Percentiles rank a stretch among this genome's conserved stretches.
These are phyloP conservation scores for Coemansia sp. DNA, from an alignment of 192 early-diverging fungal species.

Conservation along the genomic window DNA sequence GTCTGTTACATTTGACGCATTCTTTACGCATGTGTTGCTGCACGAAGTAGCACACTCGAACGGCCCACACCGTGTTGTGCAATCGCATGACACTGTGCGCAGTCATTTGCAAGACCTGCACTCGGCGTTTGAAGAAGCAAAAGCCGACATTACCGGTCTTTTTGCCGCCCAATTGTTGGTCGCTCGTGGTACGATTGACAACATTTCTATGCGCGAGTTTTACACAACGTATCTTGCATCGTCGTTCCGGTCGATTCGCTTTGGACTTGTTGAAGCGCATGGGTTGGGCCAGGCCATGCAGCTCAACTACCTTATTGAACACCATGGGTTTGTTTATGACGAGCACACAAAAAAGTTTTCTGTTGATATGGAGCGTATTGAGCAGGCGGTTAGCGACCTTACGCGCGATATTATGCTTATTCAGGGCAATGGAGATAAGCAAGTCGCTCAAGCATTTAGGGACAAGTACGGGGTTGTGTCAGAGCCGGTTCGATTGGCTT, in stretches of 20 bases:
- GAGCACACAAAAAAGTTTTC: slow-evolving; percentile 45
- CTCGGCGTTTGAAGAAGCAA: slow-evolving; percentile 74
- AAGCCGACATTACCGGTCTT: slow-evolving; percentile 70
- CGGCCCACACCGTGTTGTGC: slow-evolving; percentile 61
- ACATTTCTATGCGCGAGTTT: slow-evolving; percentile 60
- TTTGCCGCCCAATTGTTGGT: slow-evolving; percentile 63
- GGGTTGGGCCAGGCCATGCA: slow-evolving; percentile 71
- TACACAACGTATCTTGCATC: slow-evolving; percentile 73
- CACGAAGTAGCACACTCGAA: slow-evolving; percentile 73
- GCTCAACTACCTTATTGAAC: slow-evolving; percentile 63
- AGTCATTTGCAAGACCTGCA: slow-evolving; percentile 64
- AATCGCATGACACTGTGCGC: slow-evolving; percentile 59
- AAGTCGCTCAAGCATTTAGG: slow-evolving; percentile 58
- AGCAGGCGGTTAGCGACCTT: slow-evolving; percentile 56
- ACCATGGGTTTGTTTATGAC: slow-evolving; percentile 61
- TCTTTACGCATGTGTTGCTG: slow-evolving; percentile 67
- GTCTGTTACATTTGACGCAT: slow-evolving; percentile 64
- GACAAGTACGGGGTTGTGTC: slow-evolving; percentile 55
- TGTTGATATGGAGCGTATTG: slow-evolving; percentile 61
- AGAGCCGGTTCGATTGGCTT: slow-evolving; percentile 51
- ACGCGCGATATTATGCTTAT: slow-evolving; percentile 65
- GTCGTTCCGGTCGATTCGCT: slow-evolving; percentile 68
- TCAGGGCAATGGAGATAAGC: slow-evolving; percentile 69
- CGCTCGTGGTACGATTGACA: slow-evolving; percentile 56
- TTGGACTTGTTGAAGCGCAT: slow-evolving; percentile 69